These are phyloP conservation scores for Carex kokanica DNA, from an alignment of 176 grass and related monocot genomes.

Conservation along the genomic window DNA sequence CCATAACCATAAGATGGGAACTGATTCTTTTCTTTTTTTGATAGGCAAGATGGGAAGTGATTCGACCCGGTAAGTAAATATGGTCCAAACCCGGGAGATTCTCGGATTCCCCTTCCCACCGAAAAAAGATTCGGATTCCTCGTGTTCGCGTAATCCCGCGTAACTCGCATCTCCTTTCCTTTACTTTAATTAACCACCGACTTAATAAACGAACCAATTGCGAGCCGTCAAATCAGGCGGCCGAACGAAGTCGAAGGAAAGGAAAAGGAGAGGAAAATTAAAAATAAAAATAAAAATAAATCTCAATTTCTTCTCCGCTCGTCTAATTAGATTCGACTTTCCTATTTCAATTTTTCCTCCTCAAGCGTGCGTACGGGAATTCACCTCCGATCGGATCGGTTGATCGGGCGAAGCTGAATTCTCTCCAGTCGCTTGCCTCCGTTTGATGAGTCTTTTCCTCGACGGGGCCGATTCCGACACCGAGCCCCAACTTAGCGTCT, in stretches of 20 bases:
- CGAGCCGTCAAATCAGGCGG: constrained; percentile 33
- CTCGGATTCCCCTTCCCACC: background rate
- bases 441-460: constrained; percentile 54
- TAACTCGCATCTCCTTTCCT: background rate
- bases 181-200: background rate
- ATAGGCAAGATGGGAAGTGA: background rate
- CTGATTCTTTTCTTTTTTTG: no score
- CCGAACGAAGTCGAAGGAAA: no score
- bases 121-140: background rate
- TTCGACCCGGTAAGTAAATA: no score
- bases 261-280: background rate
- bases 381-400: background rate
- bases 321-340: background rate
- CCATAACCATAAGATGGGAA: background rate
- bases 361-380: background rate
- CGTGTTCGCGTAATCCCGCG: background rate
- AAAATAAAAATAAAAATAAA: background rate
- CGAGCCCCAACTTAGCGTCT: constrained; percentile 27
- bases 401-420: background rate
- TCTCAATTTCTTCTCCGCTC: background rate
- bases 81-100: background rate
- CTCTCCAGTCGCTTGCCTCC: constrained; percentile 21
- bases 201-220: constrained; percentile 9
- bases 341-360: background rate
- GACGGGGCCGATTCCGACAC: constrained; percentile 27